Base-by-base conservation (phyloP, 495 filamentous ascomycete genomes). In the Aspergillus hancockii region DNA sequence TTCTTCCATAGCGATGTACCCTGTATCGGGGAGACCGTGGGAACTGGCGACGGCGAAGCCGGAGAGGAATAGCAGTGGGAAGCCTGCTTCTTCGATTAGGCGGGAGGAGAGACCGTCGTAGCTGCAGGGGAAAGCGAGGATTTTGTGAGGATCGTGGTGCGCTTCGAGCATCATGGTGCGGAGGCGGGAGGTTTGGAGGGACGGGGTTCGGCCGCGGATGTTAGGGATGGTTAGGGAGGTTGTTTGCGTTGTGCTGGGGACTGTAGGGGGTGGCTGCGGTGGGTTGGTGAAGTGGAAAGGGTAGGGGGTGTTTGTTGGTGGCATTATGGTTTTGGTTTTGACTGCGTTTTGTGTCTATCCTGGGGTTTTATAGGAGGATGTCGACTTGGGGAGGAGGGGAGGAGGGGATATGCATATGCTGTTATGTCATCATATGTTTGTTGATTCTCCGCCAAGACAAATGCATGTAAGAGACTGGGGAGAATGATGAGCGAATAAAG, bases 1-100 rank as follows among this genome's bases (percentile, higher is more conserved):
- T 52, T 80, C 75, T 30, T 64, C 63, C 65, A 77, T 74, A 8
- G 73, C 75, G 28, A 78, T 76, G 43, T 79, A 78, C 25, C 75
- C 76, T 4, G 76, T 74, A 53, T 79, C 76, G 18, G 75, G 75
- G 0, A 79, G 67, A 19, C 75, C 72, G 21, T 67, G 66, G 16
- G 72, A 60, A 25, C 62, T 70, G 6, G 74, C 53, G 1, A 76
- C 70, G 0, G 70, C 66, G 59, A 71, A 77, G 0, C 74, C 71
- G 4, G 70, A 67, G 0, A 76, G 58, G 55, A 77, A 78, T 10
- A 76, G 40, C 52, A 75, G 68, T 0, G 73, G 74, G 38, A 76
- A 79, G 0, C 76, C 76, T 4, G 74, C 70, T 57, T 78, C 70
- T 32, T 77, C 72, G 30, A 74, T 64, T 4, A 79, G 67, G 2